phyloP scores from a whole-genome alignment of 176 grass and related monocot genomes.

The Oryza coarctata region DNA sequence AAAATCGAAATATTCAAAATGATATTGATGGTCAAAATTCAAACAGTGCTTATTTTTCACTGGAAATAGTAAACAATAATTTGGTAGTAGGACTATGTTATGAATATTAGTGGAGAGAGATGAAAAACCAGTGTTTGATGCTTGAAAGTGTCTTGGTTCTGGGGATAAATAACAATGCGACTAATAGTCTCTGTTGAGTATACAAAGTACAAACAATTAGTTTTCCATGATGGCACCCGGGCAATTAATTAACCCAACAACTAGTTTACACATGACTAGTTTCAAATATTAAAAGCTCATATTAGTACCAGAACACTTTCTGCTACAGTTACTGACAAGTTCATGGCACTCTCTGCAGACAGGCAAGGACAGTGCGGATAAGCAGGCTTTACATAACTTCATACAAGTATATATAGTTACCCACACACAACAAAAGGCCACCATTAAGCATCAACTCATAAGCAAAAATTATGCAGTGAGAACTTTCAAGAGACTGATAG shows the following conservation, averaged over 20 bases:
- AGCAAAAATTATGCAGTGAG: slow-evolving; percentile 34
- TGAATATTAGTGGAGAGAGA: not conserved
- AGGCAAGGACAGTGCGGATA: not conserved
- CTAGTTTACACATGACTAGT: not conserved
- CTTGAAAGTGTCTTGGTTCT: not conserved
- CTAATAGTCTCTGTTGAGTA: no score
- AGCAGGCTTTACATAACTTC: not conserved
- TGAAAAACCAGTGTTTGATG: not conserved
- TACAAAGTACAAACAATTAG: not conserved
- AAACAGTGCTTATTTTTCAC: no score
- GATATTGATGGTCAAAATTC: no score
- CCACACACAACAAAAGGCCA: slow-evolving; percentile 6
- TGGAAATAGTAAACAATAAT: no score
- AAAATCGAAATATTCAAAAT: no score
- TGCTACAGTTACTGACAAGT: not conserved
- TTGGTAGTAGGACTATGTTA: no score
- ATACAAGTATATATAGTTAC: not conserved
- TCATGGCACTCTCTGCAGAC: not conserved
- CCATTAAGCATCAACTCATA: not conserved
- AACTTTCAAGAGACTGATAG: slow-evolving; percentile 18
- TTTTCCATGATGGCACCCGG: not conserved
- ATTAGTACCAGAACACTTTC: slow-evolving; percentile 18
- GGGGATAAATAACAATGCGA: no score
- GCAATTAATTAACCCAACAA: not conserved
- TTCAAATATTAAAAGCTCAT: not conserved